Evolutionary conservation across 202 grass and related monocot genomes (phyloP).

Genomic region (Panicum virgatum): DNA sequence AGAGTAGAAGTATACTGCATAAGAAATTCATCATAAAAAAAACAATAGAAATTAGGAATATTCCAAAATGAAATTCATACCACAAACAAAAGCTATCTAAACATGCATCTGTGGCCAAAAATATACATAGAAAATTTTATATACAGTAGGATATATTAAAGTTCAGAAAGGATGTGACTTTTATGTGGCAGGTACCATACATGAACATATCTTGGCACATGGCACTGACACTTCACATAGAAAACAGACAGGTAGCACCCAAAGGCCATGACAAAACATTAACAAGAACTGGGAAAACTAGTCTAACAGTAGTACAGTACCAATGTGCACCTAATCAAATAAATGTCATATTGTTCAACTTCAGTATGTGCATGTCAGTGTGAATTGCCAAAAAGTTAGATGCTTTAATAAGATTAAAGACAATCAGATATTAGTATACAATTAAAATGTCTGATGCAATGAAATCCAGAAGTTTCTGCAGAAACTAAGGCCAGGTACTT

Average conservation of each 20-base stretch:
- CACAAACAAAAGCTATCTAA: background rate
- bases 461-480: background rate
- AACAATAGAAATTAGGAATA: background rate
- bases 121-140: background rate
- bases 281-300: background rate
- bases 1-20: background rate
- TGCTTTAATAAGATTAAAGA: background rate
- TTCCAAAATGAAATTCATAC: background rate
- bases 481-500: background rate
- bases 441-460: background rate
- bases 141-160: no score
- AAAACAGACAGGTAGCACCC: background rate
- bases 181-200: background rate
- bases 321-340: background rate
- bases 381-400: background rate
- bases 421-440: background rate
- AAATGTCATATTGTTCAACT: background rate
- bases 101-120: background rate
- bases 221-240: background rate
- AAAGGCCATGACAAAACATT: background rate
- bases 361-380: background rate
- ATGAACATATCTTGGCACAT: background rate
- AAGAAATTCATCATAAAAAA: background rate
- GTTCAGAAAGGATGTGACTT: background rate
- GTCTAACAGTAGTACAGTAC: background rate